Percentiles rank a stretch among this genome's conserved stretches.
phyloP scores from a whole-genome alignment of 2,329 filamentous ascomycete genomes.

The Diatrype stigma region DNA sequence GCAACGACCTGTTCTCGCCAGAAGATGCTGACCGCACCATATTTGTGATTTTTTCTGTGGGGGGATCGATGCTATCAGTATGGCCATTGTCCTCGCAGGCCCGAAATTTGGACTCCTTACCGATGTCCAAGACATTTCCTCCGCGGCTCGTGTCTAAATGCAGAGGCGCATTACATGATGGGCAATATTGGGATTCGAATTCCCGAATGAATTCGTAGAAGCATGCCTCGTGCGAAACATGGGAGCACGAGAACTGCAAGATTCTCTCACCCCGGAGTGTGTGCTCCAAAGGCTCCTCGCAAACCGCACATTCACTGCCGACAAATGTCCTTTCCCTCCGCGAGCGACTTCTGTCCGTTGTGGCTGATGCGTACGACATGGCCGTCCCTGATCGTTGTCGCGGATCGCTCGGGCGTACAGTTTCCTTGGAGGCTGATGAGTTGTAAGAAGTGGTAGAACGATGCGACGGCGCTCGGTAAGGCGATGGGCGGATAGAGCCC shows the following conservation, averaged over 20 bases:
- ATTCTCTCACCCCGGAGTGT: slow-evolving; percentile 91
- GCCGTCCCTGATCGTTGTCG: slow-evolving; percentile 27
- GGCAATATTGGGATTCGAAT: slow-evolving; percentile 89
- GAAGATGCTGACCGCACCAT: slow-evolving; percentile 80
- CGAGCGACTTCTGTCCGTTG: slow-evolving; percentile 71
- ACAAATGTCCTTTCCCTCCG: slow-evolving; percentile 92
- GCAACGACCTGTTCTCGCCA: slow-evolving; percentile 55
- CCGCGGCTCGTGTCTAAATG: slow-evolving; percentile 89
- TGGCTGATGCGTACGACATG: slow-evolving; percentile 65
- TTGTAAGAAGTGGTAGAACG: slow-evolving; percentile 34
- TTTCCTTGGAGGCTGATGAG: slow-evolving; percentile 34
- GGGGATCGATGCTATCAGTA: slow-evolving; percentile 18
- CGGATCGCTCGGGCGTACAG: slow-evolving; percentile 20
- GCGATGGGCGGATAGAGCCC: slow-evolving; percentile 27
- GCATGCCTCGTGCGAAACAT: slow-evolving; percentile 96
- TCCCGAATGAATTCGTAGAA: slow-evolving; percentile 99
- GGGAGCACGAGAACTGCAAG: slow-evolving; percentile 91
- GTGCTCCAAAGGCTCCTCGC: slow-evolving; percentile 94
- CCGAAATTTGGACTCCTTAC: slow-evolving; percentile 41
- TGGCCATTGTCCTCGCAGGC: neutral
- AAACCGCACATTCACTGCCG: slow-evolving; percentile 90
- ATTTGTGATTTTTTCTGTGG: slow-evolving; percentile 85
- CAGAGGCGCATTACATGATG: slow-evolving; percentile 85
- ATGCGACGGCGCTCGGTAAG: slow-evolving; percentile 32
- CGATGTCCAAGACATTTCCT: slow-evolving; percentile 87